A percentile compares a stretch with the other conserved stretches of the same genome.
Evolutionary conservation across 1,284 basidiomycete species (phyloP).

Genomic region (Fomitiporia mediterranea): DNA sequence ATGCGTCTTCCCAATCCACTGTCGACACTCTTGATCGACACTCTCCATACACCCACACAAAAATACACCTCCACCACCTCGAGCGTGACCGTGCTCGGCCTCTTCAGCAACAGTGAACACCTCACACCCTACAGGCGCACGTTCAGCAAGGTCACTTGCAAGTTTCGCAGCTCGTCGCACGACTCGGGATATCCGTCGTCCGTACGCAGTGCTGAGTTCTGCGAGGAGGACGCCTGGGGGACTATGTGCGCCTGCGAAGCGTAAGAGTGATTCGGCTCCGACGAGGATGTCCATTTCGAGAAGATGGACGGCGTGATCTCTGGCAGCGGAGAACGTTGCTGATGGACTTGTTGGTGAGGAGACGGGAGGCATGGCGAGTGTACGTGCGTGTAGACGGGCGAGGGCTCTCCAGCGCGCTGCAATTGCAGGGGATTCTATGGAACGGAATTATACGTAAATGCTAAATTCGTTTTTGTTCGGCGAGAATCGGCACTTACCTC

Average conservation of each 20-base stretch:
- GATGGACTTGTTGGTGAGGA: not conserved
- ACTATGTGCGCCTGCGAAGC: conserved; percentile 18
- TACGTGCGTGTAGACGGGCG: conserved; percentile 8
- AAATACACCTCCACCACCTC: not conserved
- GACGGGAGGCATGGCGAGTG: not conserved
- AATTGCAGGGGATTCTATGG: conserved; percentile 12
- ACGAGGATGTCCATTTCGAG: conserved; percentile 16
- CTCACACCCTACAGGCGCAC: conserved; percentile 12
- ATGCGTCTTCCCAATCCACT: conserved; percentile 4
- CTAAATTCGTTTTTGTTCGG: no score
- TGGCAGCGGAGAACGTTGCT: not conserved
- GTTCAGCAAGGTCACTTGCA: conserved; percentile 14
- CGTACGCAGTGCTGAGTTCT: conserved; percentile 6
- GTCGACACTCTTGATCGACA: conserved; percentile 7
- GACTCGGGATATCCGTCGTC: conserved; percentile 5
- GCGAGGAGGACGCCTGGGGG: conserved; percentile 14
- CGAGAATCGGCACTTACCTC: conserved; percentile 24
- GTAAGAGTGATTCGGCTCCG: conserved; percentile 11
- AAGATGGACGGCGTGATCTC: conserved; percentile 1
- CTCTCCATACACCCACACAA: conserved; percentile 18
- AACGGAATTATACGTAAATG: not conserved
- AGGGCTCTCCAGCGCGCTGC: conserved; percentile 19
- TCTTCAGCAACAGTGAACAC: conserved; percentile 14
- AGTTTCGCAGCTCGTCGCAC: conserved; percentile 6
- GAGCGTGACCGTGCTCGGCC: not conserved